Percentiles rank a stretch among this genome's conserved stretches.
Evolutionary conservation across 306 rosid species (phyloP).

Genomic region (Quercus engelmannii): DNA sequence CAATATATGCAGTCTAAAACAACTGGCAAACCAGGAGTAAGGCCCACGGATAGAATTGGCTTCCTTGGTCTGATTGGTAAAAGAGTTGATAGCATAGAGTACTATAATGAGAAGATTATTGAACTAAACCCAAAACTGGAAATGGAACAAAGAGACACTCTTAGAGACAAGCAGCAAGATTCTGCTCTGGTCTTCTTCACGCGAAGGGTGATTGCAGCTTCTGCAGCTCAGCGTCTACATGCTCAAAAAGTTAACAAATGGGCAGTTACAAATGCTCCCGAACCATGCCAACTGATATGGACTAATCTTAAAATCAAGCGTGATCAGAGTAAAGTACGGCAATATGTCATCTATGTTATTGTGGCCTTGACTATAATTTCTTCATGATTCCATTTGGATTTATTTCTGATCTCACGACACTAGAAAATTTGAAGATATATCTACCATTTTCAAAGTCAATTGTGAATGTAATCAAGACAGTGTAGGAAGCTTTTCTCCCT

Average conservation of each 20-base stretch:
- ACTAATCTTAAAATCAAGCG: constrained; percentile 65
- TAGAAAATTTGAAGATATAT: constrained; percentile 58
- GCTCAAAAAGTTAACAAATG: constrained; percentile 65
- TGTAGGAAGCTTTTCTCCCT: constrained; percentile 90
- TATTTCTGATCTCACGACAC: constrained; percentile 72
- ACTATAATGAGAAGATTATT: constrained; percentile 51
- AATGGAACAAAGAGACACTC: constrained; percentile 73
- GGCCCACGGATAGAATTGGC: constrained; percentile 74
- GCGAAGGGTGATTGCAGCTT: constrained; percentile 61
- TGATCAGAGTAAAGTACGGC: constrained; percentile 56
- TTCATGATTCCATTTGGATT: constrained; percentile 76
- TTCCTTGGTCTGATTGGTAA: constrained; percentile 67
- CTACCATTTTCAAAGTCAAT: constrained; percentile 69
- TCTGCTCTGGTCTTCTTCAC: constrained; percentile 79
- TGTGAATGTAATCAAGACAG: constrained; percentile 44
- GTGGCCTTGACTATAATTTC: constrained; percentile 63
- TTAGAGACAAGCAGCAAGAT: constrained; percentile 72
- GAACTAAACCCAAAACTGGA: constrained; percentile 58
- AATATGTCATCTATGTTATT: constrained; percentile 55
- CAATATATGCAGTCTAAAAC: constrained; percentile 55
- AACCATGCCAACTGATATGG: constrained; percentile 76
- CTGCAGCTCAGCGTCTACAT: constrained; percentile 85
- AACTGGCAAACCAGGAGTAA: constrained; percentile 61
- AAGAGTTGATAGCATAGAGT: constrained; percentile 76
- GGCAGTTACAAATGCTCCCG: constrained; percentile 69